Percentiles rank a stretch among this genome's conserved stretches.
phyloP scores from a whole-genome alignment of 2,329 filamentous ascomycete species.

The Pseudopyricularia cyperi region DNA sequence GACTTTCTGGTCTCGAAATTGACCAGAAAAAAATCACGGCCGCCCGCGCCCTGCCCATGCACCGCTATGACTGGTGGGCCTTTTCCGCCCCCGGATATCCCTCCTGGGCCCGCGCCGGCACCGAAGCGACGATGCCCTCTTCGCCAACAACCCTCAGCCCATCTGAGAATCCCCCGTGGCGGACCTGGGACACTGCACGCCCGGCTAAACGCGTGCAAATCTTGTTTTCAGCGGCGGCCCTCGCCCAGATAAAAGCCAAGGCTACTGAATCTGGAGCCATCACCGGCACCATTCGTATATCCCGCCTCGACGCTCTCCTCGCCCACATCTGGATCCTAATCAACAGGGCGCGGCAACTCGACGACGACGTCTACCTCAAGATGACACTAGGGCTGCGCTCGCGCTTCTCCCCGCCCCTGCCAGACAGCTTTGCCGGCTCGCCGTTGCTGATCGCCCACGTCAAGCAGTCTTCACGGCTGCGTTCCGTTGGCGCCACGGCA shows the following conservation, averaged over 20 bases:
- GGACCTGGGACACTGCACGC: slow-evolving; percentile 23
- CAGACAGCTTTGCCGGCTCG: slow-evolving; percentile 27
- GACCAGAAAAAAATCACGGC: slow-evolving; percentile 7
- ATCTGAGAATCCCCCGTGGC: slow-evolving; percentile 23
- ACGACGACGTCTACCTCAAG: slow-evolving; percentile 23
- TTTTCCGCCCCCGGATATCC: slow-evolving; percentile 16
- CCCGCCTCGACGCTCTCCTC: slow-evolving; percentile 29
- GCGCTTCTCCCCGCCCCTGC: slow-evolving; percentile 23
- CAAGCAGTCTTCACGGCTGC: slow-evolving; percentile 3
- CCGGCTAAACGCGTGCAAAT: slow-evolving; percentile 20
- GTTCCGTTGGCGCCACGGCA: slow-evolving; percentile 12
- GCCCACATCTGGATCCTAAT: slow-evolving; percentile 32
- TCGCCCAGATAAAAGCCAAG: slow-evolving; percentile 18
- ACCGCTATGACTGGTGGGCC: slow-evolving; percentile 35
- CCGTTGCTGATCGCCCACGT: slow-evolving; percentile 27
- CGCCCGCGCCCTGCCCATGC: slow-evolving; percentile 25
- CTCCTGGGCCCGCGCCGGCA: slow-evolving; percentile 11
- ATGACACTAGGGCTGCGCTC: slow-evolving; percentile 25
- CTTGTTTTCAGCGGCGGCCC: slow-evolving; percentile 21
- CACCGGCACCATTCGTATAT: slow-evolving; percentile 13
- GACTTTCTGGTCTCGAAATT: background rate
- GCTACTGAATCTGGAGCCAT: slow-evolving; percentile 4
- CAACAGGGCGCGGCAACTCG: slow-evolving; percentile 21
- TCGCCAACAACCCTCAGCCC: slow-evolving; percentile 10
- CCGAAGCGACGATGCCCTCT: slow-evolving; percentile 12